Percentiles rank a stretch among this genome's conserved stretches.
These are phyloP conservation scores for Auxenochlorella pyrenoidosa DNA, from an alignment of 139 green algal genomes.

Conservation along the genomic window DNA sequence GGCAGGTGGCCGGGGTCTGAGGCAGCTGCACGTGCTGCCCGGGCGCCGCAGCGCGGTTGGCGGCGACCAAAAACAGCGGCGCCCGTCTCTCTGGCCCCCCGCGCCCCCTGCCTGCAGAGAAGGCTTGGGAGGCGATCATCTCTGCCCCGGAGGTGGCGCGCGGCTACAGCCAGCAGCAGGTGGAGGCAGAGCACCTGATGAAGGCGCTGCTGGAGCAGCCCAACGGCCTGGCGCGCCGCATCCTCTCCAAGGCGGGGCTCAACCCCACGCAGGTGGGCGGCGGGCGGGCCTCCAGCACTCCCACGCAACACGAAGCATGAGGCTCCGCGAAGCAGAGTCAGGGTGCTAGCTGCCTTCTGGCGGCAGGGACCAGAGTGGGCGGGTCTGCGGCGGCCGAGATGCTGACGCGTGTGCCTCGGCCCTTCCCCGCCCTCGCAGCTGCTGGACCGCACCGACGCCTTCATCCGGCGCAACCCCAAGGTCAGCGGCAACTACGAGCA, in stretches of 20 bases:
- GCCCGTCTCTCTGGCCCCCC: background rate
- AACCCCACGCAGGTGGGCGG: slow-evolving; percentile 64
- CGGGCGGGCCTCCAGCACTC: too few species aligned
- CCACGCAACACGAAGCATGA: too few species aligned
- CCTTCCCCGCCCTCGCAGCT: slow-evolving; percentile 38
- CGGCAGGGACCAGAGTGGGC: too few species aligned
- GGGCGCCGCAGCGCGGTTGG: too few species aligned
- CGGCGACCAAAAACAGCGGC: background rate
- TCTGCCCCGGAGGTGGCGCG: slow-evolving; percentile 88
- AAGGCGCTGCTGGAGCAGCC: slow-evolving; percentile 97
- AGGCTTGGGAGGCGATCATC: slow-evolving; percentile 83
- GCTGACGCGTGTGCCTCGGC: too few species aligned
- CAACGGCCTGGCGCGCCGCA: slow-evolving; percentile 87
- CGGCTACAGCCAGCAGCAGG: slow-evolving; percentile 80
- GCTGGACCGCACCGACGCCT: slow-evolving; percentile 83
- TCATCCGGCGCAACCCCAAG: slow-evolving; percentile 81
- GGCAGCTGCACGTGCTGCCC: background rate
- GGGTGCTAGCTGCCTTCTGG: too few species aligned
- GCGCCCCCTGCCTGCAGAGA: slow-evolving; percentile 15
- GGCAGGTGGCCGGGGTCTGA: background rate
- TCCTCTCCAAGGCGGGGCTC: slow-evolving; percentile 88
- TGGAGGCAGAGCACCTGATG: slow-evolving; percentile 98
- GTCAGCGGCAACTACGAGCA: slow-evolving; percentile 80
- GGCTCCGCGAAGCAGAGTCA: too few species aligned
- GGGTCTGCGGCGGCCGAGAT: too few species aligned